phyloP scores from a whole-genome alignment of 805 yeast species.

The Wickerhamiella musiphila region DNA sequence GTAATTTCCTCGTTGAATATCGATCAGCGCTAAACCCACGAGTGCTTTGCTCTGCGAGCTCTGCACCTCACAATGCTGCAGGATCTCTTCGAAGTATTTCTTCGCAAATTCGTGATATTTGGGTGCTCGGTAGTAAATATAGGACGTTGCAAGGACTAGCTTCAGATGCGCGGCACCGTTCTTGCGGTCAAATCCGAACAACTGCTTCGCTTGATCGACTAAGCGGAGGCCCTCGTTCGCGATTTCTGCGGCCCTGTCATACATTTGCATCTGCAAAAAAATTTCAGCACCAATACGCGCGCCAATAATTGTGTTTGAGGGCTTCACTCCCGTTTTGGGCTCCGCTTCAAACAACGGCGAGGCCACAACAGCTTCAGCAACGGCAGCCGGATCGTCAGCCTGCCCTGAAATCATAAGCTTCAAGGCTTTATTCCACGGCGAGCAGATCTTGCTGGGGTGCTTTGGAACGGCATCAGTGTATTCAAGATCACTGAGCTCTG shows the following conservation, averaged over 20 bases:
- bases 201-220: slow-evolving; percentile 23
- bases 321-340: too few species aligned
- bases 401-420: too few species aligned
- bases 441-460: too few species aligned
- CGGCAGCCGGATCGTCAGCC: too few species aligned
- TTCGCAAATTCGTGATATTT: slow-evolving; percentile 66
- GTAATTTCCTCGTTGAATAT: slow-evolving; percentile 45
- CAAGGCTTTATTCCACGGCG: too few species aligned
- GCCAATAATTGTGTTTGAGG: slow-evolving; percentile 34
- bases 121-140: slow-evolving; percentile 80
- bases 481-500: too few species aligned
- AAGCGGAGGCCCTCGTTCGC: slow-evolving; percentile 46
- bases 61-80: too few species aligned
- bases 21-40: slow-evolving; percentile 68
- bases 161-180: slow-evolving; percentile 42
- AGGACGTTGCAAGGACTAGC: slow-evolving; percentile 52
- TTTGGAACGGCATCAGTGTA: too few species aligned
- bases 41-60: slow-evolving; percentile 40
- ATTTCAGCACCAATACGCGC: slow-evolving; percentile 47
- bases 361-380: too few species aligned
- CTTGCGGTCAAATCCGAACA: slow-evolving; percentile 30
- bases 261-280: slow-evolving; percentile 44
- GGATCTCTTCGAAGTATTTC: slow-evolving; percentile 55
- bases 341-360: too few species aligned
- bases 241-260: slow-evolving; percentile 39